These are phyloP conservation scores for Melocanna baccifera DNA, from an alignment of 176 grass and related monocot genomes.

Conservation along the genomic window DNA sequence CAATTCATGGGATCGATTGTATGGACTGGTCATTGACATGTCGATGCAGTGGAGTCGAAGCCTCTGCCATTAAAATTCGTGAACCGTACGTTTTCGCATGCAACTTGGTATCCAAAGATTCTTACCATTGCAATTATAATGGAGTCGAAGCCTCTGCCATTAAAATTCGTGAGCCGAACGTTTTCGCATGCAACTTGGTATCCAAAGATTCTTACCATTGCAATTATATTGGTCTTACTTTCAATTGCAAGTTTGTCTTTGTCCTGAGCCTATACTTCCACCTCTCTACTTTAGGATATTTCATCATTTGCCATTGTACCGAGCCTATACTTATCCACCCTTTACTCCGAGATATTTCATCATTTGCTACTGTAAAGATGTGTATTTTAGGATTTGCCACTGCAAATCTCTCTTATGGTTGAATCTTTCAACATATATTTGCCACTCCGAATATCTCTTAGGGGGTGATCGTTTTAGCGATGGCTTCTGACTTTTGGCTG, in stretches of 20 bases:
- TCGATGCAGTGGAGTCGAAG: constrained; percentile 14
- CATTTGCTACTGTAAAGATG: too few relatives aligned
- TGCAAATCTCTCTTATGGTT: not conserved
- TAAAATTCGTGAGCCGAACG: constrained; percentile 14
- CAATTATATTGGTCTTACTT: not conserved
- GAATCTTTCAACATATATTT: not conserved
- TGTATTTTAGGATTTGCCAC: too few relatives aligned
- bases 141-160: not conserved
- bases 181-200: constrained; percentile 28
- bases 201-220: constrained; percentile 2
- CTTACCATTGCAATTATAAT: not conserved
- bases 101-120: not conserved
- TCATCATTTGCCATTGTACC: too few relatives aligned
- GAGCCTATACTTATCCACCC: not conserved
- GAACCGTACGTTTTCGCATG: constrained; percentile 30
- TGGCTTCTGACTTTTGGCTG: too few relatives aligned
- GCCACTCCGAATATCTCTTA: too few relatives aligned
- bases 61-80: not conserved
- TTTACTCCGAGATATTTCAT: not conserved
- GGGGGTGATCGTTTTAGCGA: too few relatives aligned
- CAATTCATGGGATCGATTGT: not conserved
- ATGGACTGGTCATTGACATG: constrained; percentile 32
- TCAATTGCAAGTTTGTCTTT: constrained; percentile 14
- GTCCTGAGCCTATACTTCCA: not conserved
- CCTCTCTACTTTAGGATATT: not conserved